Evolutionary conservation across 176 grass and related monocot species (phyloP), one percentile per base, ranked within the genome.

Genomic region (Calamus simplicifolius): DNA sequence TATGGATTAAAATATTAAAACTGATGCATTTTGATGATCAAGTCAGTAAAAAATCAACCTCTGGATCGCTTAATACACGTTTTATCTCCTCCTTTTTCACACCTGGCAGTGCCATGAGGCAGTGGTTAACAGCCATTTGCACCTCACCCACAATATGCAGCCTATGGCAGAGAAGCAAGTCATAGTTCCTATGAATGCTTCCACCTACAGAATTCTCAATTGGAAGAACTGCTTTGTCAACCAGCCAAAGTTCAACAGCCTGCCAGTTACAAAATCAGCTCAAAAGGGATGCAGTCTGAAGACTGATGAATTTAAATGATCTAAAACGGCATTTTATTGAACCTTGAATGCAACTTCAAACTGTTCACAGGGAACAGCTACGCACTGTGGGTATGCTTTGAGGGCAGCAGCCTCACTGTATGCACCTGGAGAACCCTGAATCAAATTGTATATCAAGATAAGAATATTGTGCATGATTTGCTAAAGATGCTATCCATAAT

Each of bases 141-240:
- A 89, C 62, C 72, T 89, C 86, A 71, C 64, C 76, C 48, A 89
- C 70, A 77, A 85, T 85, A 48, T 81, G 81, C 69, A 85, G 54
- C 50, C 52, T 49, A 49, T 89, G 81, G 64, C 62, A 62, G 6
- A 81, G 73, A 63, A 89, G 78, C 48, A 85, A 77, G 64, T 89
- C 74, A 49, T 89, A 85, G 31, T 80, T 89, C 57, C 68, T 51
- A 66, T 81, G 81, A 51, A 79, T 77, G 62, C 81, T 89, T 74
- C 86, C 86, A 28, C 70, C 62, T 29, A 74, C 56, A 66, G 78
- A 71, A 77, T 85, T 85, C 69, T 89, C 86, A 19, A 85, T 89
- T 6, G 81, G 77, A 73, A 89, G 77, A 54, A 89, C 54, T 4
- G 50, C 74, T 80, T 69, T 81, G 31, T 85, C 70, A 8, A 66